These are phyloP conservation scores for Polytrichum formosum DNA, from an alignment of 225 moss, liverwort and hornwort genomes.

Conservation along the genomic window DNA sequence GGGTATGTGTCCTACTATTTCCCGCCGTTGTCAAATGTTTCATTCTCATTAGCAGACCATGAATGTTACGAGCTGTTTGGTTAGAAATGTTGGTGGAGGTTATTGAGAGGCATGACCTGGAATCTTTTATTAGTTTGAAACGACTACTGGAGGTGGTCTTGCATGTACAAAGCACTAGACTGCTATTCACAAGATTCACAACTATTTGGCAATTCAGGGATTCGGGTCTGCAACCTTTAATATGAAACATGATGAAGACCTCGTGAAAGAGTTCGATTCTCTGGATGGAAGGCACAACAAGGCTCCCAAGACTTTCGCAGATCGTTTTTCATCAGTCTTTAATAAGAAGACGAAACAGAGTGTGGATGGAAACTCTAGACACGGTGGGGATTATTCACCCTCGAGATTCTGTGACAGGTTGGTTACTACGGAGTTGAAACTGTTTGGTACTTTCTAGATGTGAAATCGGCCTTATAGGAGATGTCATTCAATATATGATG, in stretches of 20 bases:
- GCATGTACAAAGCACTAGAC: too few species aligned
- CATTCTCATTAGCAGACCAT: not conserved
- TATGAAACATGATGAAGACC: slow-evolving; percentile 37
- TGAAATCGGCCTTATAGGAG: too few species aligned
- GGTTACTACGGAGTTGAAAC: not conserved
- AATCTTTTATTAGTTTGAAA: too few species aligned
- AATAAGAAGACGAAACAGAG: slow-evolving; percentile 47
- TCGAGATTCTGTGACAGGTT: slow-evolving; percentile 37
- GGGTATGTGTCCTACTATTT: slow-evolving; percentile 16
- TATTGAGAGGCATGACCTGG: too few species aligned
- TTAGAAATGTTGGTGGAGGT: too few species aligned
- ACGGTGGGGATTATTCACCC: slow-evolving; percentile 34
- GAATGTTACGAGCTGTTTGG: not conserved
- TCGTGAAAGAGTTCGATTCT: slow-evolving; percentile 34
- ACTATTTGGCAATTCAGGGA: slow-evolving; percentile 21
- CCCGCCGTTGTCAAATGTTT: not conserved
- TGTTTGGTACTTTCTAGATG: too few species aligned
- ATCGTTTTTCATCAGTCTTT: slow-evolving; percentile 63
- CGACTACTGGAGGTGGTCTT: too few species aligned
- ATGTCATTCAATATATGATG: too few species aligned
- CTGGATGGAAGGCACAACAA: slow-evolving; percentile 33
- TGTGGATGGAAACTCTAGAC: slow-evolving; percentile 20
- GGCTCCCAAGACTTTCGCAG: slow-evolving; percentile 51
- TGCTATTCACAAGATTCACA: not conserved
- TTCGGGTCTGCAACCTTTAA: slow-evolving; percentile 27